Percentiles rank a stretch among this genome's conserved stretches.
phyloP scores from a whole-genome alignment of 23 red algal genomes.

The Gracilaria gracilis region DNA sequence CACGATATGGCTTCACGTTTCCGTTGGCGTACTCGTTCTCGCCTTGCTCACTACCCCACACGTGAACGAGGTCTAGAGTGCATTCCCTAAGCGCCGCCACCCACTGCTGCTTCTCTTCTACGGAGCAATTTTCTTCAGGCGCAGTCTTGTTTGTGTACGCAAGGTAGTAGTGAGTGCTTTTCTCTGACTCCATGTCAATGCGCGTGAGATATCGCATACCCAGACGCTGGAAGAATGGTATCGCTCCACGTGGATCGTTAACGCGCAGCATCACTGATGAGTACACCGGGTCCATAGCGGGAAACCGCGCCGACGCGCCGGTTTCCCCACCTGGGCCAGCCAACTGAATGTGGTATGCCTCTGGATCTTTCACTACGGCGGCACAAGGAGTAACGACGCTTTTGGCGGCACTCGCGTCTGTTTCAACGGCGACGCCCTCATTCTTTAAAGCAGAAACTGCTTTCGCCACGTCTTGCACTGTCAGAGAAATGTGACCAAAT shows the following conservation, averaged over 20 bases:
- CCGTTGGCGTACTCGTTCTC: slow-evolving; percentile 66
- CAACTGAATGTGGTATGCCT: slow-evolving; percentile 87
- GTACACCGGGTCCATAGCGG: slow-evolving; percentile 64
- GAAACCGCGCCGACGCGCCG: background rate
- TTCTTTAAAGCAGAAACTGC: slow-evolving; percentile 47
- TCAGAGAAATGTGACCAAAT: slow-evolving; percentile 85
- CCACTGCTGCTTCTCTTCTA: slow-evolving; percentile 8
- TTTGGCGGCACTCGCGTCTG: background rate
- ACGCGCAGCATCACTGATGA: slow-evolving; percentile 85
- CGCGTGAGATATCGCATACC: slow-evolving; percentile 76
- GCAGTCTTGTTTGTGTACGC: slow-evolving; percentile 1
- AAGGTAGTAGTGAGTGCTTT: slow-evolving; percentile 37
- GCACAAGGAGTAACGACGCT: slow-evolving; percentile 59
- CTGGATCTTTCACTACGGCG: slow-evolving; percentile 79
- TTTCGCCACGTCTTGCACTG: slow-evolving; percentile 64
- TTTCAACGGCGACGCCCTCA: slow-evolving; percentile 19
- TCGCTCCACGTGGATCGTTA: slow-evolving; percentile 71
- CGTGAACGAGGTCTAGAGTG: slow-evolving; percentile 43
- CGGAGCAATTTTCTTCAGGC: background rate
- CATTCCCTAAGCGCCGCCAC: slow-evolving; percentile 14
- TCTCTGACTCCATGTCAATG: slow-evolving; percentile 42
- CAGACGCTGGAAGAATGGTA: slow-evolving; percentile 81
- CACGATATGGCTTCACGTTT: slow-evolving; percentile 76
- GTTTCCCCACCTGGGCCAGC: slow-evolving; percentile 12
- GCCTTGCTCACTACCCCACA: slow-evolving; percentile 68